Percentiles rank a stretch among this genome's conserved stretches.
phyloP scores from a whole-genome alignment of 83 land plant species.

The Diphasiastrum complanatum region DNA sequence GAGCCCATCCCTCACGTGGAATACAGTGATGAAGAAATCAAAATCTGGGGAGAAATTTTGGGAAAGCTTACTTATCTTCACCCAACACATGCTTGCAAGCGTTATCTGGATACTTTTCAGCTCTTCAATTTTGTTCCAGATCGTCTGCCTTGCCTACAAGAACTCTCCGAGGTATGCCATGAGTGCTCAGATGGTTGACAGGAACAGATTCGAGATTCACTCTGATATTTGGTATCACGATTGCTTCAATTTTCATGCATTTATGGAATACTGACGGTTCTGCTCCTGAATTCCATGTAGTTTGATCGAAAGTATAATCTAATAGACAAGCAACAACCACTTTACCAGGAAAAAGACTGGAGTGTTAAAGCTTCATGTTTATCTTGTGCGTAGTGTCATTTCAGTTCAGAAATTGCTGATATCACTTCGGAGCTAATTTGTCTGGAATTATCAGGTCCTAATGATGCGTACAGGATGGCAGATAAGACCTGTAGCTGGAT shows the following conservation, averaged over 20 bases:
- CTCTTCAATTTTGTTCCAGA: slow-evolving; percentile 29
- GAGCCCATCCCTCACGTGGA: slow-evolving; percentile 24
- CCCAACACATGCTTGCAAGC: slow-evolving; percentile 32
- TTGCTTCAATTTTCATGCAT: too few relatives aligned
- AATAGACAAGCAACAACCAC: too few relatives aligned
- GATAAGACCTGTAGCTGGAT: slow-evolving; percentile 29
- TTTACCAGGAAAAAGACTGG: too few relatives aligned
- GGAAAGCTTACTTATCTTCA: slow-evolving; percentile 16
- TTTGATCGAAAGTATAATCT: too few relatives aligned
- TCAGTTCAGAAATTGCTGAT: background rate
- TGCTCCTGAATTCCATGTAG: too few relatives aligned
- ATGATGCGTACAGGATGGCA: slow-evolving; percentile 21
- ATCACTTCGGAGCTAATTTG: too few relatives aligned
- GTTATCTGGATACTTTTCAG: slow-evolving; percentile 17
- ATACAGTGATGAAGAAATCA: slow-evolving; percentile 21
- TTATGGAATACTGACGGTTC: too few relatives aligned
- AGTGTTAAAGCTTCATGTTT: too few relatives aligned
- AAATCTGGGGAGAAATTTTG: slow-evolving; percentile 24
- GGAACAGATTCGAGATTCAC: too few relatives aligned
- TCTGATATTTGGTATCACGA: too few relatives aligned
- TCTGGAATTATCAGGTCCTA: slow-evolving; percentile 27
- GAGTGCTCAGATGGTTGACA: slow-evolving; percentile 5
- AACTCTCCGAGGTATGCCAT: slow-evolving; percentile 27
- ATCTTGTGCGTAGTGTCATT: too few relatives aligned
- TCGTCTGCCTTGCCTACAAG: slow-evolving; percentile 23